Base-by-base conservation (phyloP, 371 early-diverging fungal species). In the Blakeslea trispora region DNA sequence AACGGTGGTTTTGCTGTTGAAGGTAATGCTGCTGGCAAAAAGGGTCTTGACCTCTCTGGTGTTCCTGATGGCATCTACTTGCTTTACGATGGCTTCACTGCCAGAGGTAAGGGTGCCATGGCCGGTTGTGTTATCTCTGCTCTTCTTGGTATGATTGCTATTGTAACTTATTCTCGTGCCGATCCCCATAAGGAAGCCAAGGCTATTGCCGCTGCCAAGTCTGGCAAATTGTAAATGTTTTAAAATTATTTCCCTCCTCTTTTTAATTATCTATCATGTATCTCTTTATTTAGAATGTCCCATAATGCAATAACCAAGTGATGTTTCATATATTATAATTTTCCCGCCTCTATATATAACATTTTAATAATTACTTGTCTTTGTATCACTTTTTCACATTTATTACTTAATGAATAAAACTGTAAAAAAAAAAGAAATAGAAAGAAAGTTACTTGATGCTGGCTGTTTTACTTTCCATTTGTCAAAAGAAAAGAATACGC, bases 1-100 rank as follows among this genome's bases (percentile, higher is more conserved):
- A 69, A 66, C 31, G 72, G 74, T 21, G 80, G 78, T 17, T 72
- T 83, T 40, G 55, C 76, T 22, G 70, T 74, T 32, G 46, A 47
- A 5, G 92, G 92, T 22, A 58, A 58, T 28, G 92, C 89, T 28
- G 85, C 84, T 19, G 92, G 86, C 18, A 86, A 85, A 7, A 18
- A 50, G 28, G 87, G 83, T 3, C 61, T 81, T 43, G 87, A 88
- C 57, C 65, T 87, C 21, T 40, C 45, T 3, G 87, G 85, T 49
- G 78, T 63, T 19, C 76, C 77, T 17, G 50, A 64, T 15, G 85
- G 86, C 0, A 82, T 89, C 7, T 49, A 64, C 23, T 53, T 71
- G 40, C 70, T 85, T 18, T 69, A 72, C 45, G 77, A 71, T n/a
- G 80, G 70, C 17, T 84, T 87, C 67, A 82, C 84, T 17, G 46